Evolutionary conservation across 768 basidiomycete genomes (phyloP), one percentile per base, ranked within the genome.

Genomic region (Mrakia frigida): DNA sequence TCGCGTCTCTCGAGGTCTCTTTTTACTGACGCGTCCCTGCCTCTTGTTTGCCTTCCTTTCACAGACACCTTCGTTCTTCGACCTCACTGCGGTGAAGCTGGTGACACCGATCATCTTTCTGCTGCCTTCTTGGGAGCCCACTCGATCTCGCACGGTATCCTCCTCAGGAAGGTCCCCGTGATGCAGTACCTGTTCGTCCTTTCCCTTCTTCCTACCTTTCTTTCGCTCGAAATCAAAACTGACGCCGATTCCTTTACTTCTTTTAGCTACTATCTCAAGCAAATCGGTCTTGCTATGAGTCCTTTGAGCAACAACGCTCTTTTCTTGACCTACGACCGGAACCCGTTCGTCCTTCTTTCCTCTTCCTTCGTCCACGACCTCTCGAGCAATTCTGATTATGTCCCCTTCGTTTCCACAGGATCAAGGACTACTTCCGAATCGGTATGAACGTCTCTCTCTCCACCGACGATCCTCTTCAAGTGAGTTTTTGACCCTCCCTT

Each of bases 251-350:
- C 37, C 6, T 69, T 9, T 13, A 1, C 67, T 16, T 21, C 25
- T 37, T 25, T 6, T 1, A 69, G 67, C 37, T 72, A 72, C 85
- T 99, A 98, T 83, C 87, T 99, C 79, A 95, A 93, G 84, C 97
- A 98, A 85, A 98, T 98, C 78, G 96, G 97, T 41, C 88, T 99
- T 25, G 97, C 97, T 2, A 99, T 99, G 97, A 94, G 93, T 81
- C 97, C 97, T 3, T 84, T 99, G 65, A 97, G 94, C 84, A 99
- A 99, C 82, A 99, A 99, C 79, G 94, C 97, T 1, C 85, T 99
- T 52, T 99, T 99, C 86, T 86, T 99, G 81, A 91, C 92, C 3
- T 98, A 98, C 80, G 97, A 99, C 84, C 87, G 97, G 60, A 99
- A 99, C 81, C 97, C 97, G 0, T 88, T 33, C 61, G 76, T 73